Evolutionary conservation across 2,329 filamentous ascomycete genomes (phyloP).

Genomic region (Fusarium equiseti): DNA sequence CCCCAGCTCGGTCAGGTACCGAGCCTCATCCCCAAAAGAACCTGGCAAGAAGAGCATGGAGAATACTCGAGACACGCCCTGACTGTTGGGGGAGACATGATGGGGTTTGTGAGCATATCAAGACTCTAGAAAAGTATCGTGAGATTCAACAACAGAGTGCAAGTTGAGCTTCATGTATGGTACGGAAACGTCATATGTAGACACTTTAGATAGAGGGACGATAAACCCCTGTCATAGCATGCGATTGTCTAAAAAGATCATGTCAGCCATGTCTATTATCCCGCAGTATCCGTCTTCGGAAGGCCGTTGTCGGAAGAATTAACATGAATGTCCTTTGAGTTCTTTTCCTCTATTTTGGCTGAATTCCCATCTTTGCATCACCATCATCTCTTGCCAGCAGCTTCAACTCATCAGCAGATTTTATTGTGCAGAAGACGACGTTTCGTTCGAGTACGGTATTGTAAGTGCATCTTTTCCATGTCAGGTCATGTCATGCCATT

Average conservation of each 20-base stretch:
- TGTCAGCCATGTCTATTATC: constrained; percentile 40
- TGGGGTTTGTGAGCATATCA: constrained; percentile 8
- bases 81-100: constrained; percentile 20
- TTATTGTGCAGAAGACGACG: constrained; percentile 10
- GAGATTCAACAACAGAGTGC: constrained; percentile 25
- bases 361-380: constrained; percentile 33
- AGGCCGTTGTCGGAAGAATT: constrained; percentile 45
- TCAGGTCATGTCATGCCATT: constrained; percentile 16
- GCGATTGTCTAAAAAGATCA: constrained; percentile 37
- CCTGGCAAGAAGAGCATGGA: constrained; percentile 30
- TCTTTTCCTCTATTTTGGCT: constrained; percentile 35
- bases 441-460: constrained; percentile 11
- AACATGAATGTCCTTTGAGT: constrained; percentile 27
- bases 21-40: constrained; percentile 35
- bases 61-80: constrained; percentile 40
- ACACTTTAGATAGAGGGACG: constrained; percentile 31
- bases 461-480: constrained; percentile 34
- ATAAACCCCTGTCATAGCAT: constrained; percentile 30
- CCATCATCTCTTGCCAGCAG: constrained; percentile 17
- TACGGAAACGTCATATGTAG: constrained; percentile 29
- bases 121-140: constrained; percentile 38
- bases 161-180: constrained; percentile 32
- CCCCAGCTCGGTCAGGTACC: constrained; percentile 48
- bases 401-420: constrained; percentile 9
- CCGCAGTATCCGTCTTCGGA: constrained; percentile 39